These are phyloP conservation scores for Phialophora tarda DNA, from an alignment of 2,329 filamentous ascomycete genomes.

Conservation along the genomic window DNA sequence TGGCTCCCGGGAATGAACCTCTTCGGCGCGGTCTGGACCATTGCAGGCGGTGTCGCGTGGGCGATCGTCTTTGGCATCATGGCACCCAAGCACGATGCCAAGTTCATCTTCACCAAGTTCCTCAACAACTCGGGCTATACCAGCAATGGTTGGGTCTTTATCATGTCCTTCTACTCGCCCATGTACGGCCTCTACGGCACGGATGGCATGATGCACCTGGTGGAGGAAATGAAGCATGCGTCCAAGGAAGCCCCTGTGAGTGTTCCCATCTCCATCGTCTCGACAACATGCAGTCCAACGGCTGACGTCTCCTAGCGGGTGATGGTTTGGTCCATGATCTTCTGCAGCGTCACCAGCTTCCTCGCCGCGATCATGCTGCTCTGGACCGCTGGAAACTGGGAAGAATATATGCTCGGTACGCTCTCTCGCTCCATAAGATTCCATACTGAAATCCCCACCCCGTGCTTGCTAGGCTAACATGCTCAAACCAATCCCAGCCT, in stretches of 20 bases:
- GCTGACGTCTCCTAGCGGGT: conserved; percentile 30
- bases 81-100: conserved; percentile 36
- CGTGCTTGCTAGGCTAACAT: background rate
- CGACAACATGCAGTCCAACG: conserved; percentile 43
- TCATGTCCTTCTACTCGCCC: conserved; percentile 68
- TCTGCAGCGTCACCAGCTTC: conserved; percentile 34
- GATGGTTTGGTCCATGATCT: conserved; percentile 35
- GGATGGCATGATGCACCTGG: conserved; percentile 67
- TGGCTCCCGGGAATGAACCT: conserved; percentile 36
- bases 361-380: conserved; percentile 32
- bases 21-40: conserved; percentile 32
- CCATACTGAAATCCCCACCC: background rate
- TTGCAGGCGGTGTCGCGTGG: conserved; percentile 32
- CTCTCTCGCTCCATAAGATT: background rate
- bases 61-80: conserved; percentile 34
- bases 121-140: conserved; percentile 52
- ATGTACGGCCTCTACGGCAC: conserved; percentile 68
- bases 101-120: conserved; percentile 63
- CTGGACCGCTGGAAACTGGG: conserved; percentile 34
- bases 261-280: background rate
- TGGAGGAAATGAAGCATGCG: conserved; percentile 59
- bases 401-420: conserved; percentile 32
- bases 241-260: conserved; percentile 42
- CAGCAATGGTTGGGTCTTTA: conserved; percentile 64
- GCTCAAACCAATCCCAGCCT: conserved; percentile 51